A percentile compares a stretch with the other conserved stretches of the same genome.
Evolutionary conservation across 192 early-diverging fungal genomes (phyloP).

Genomic region (Backusella tarrabulga): DNA sequence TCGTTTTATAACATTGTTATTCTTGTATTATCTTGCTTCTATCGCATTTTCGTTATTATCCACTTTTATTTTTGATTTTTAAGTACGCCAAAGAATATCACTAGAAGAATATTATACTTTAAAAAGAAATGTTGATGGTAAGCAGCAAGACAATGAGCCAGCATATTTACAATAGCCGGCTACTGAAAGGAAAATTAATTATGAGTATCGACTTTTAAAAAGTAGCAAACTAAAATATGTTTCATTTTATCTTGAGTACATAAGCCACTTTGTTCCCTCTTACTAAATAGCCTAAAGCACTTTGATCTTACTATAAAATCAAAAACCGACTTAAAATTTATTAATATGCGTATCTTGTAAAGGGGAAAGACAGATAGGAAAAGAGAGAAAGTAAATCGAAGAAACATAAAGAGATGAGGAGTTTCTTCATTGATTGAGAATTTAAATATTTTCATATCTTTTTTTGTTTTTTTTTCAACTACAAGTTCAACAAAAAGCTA

Average conservation of each 20-base stretch:
- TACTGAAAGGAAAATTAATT: not conserved
- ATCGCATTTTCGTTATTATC: not conserved
- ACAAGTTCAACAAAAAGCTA: too few species aligned
- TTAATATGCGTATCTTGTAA: too few species aligned
- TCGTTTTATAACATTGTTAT: not conserved
- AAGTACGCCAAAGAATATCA: not conserved
- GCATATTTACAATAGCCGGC: not conserved
- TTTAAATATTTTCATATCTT: not conserved
- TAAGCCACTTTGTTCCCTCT: not conserved
- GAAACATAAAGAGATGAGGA: not conserved
- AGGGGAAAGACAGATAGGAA: not conserved
- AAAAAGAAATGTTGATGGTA: not conserved
- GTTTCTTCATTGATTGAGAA: not conserved
- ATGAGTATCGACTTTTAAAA: not conserved
- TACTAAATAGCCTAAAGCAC: not conserved
- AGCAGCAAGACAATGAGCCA: not conserved
- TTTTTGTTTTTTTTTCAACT: not conserved
- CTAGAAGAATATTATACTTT: not conserved
- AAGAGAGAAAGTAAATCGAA: not conserved
- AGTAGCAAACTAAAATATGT: not conserved
- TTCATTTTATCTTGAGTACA: not conserved
- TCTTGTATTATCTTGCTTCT: not conserved
- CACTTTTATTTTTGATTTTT: not conserved
- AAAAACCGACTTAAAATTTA: too few species aligned
- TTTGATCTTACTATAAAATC: too few species aligned